Percentiles rank a stretch among this genome's conserved stretches.
phyloP scores from a whole-genome alignment of 2,329 filamentous ascomycete species.

The Juglanconis sp. region DNA sequence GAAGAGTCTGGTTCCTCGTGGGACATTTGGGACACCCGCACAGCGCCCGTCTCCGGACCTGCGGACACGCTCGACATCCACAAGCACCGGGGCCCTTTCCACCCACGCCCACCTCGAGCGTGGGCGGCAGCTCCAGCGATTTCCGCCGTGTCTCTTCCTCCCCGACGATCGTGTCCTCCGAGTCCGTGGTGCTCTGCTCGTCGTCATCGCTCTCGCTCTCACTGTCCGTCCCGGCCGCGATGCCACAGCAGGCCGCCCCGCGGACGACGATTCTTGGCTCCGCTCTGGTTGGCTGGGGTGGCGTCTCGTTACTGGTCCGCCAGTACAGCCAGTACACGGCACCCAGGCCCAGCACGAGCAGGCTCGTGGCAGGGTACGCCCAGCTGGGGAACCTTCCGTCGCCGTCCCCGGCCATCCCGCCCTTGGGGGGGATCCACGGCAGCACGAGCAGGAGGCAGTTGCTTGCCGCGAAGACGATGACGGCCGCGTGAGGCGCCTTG shows the following conservation, averaged over 20 bases:
- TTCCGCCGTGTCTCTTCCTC: conserved; percentile 5
- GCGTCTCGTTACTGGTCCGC: conserved; percentile 18
- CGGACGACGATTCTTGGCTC: neutral
- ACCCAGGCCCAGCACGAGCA: conserved; percentile 31
- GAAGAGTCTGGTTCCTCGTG: neutral
- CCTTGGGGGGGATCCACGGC: conserved; percentile 33
- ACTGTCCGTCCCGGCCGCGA: neutral
- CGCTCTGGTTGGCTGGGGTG: too few relatives aligned
- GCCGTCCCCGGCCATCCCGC: conserved; percentile 22
- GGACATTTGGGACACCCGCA: conserved; percentile 10
- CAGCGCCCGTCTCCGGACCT: conserved; percentile 4
- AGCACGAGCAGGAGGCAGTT: conserved; percentile 33
- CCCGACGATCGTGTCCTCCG: neutral
- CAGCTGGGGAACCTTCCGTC: conserved; percentile 30
- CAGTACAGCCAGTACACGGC: conserved; percentile 36
- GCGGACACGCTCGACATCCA: conserved; percentile 6
- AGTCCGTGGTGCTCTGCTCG: neutral
- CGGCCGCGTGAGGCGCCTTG: conserved; percentile 27
- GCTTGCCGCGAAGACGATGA: conserved; percentile 28
- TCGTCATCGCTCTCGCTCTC: neutral
- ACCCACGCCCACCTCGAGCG: neutral
- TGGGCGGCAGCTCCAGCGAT: neutral
- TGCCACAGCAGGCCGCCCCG: neutral
- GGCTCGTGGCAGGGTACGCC: conserved; percentile 33
- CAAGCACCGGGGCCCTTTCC: neutral